These are phyloP conservation scores for Huntiella bhutanensis DNA, from an alignment of 2,329 filamentous ascomycete species.

Conservation along the genomic window DNA sequence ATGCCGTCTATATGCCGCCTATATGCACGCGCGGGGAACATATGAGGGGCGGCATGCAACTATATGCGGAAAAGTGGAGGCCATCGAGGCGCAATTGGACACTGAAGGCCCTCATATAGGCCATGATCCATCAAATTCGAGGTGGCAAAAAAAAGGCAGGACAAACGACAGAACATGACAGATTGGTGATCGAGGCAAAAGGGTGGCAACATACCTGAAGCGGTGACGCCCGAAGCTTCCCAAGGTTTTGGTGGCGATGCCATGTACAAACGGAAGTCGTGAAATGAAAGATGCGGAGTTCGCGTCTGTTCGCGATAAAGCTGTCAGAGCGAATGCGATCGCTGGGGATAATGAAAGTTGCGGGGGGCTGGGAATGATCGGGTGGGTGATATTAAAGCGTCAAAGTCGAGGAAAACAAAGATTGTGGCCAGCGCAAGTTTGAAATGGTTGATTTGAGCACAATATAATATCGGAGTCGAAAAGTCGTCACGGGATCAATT, in stretches of 20 bases:
- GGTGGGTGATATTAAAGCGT: too few relatives aligned
- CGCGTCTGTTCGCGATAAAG: too few relatives aligned
- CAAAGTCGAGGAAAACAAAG: too few relatives aligned
- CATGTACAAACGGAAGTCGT: conserved; percentile 20
- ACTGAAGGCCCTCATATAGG: too few relatives aligned
- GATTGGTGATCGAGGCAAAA: not conserved
- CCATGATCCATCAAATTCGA: conserved; percentile 10
- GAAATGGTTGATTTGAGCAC: too few relatives aligned
- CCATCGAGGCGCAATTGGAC: conserved; percentile 23
- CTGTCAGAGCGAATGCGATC: too few relatives aligned
- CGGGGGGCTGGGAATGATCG: too few relatives aligned
- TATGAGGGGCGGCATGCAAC: conserved; percentile 20
- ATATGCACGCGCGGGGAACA: conserved; percentile 15
- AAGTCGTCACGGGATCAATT: too few relatives aligned
- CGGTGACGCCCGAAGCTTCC: conserved; percentile 54
- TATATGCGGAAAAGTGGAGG: conserved; percentile 17
- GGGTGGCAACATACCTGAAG: conserved; percentile 1
- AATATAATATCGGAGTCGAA: too few relatives aligned
- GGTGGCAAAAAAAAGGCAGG: conserved; percentile 8
- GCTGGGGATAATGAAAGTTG: too few relatives aligned
- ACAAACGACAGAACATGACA: conserved; percentile 2
- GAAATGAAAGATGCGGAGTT: not conserved
- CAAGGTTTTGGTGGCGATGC: conserved; percentile 91
- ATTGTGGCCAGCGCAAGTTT: too few relatives aligned
- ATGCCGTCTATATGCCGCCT: conserved; percentile 13